A percentile compares a stretch with the other conserved stretches of the same genome.
Conservation (phyloP, 1,284 basidiomycete species). For the Ustilago shanxiensis region DNA sequence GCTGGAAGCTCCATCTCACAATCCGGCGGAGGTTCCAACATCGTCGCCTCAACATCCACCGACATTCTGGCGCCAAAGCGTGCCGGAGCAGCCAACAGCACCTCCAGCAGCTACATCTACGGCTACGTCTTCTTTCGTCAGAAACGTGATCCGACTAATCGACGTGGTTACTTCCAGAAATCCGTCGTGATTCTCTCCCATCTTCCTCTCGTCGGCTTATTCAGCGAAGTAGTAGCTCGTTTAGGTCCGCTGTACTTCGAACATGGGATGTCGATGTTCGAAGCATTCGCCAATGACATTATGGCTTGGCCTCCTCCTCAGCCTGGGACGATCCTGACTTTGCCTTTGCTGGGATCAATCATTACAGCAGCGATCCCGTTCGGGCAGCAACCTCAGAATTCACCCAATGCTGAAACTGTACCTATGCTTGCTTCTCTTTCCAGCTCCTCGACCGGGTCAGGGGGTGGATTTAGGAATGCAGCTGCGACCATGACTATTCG, state of each 20-base stretch:
- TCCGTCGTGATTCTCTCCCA: constrained; percentile 88
- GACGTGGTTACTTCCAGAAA: constrained; percentile 73
- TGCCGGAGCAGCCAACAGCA: constrained; percentile 43
- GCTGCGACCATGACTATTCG: constrained; percentile 49
- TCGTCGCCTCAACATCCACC: constrained; percentile 4
- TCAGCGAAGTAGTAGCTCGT: constrained; percentile 77
- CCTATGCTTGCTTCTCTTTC: constrained; percentile 16
- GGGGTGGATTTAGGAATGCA: constrained; percentile 23
- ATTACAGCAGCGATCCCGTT: constrained; percentile 60
- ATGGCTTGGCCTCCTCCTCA: constrained; percentile 59
- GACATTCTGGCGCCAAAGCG: constrained; percentile 11
- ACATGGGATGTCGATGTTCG: constrained; percentile 64
- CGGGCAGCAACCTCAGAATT: constrained; percentile 61
- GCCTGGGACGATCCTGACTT: constrained; percentile 56
- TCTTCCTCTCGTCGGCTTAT: constrained; percentile 85
- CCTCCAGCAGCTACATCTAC: constrained; percentile 66
- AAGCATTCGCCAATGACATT: constrained; percentile 61
- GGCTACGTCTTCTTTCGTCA: constrained; percentile 69
- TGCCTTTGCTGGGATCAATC: constrained; percentile 59
- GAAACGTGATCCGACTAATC: constrained; percentile 59
- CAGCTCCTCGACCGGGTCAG: neutral
- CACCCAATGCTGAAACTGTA: constrained; percentile 41
- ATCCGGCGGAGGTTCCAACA: neutral
- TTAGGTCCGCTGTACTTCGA: constrained; percentile 74
- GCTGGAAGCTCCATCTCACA: constrained; percentile 12